Evolutionary conservation across 805 yeast genomes (phyloP), one percentile per base, ranked within the genome.

Genomic region (Candida easanensis): DNA sequence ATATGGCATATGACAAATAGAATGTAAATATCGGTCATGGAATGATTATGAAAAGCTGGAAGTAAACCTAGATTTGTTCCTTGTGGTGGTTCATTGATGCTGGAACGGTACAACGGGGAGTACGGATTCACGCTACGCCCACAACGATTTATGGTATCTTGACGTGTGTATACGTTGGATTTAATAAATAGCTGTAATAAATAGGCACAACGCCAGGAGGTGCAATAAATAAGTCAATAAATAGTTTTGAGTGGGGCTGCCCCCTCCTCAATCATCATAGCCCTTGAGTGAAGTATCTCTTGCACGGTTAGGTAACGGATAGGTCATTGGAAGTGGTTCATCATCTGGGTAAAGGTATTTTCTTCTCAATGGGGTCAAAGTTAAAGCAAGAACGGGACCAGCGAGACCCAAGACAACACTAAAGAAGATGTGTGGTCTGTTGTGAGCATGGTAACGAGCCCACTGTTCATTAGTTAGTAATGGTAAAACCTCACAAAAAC

Each of bases 401-500:
- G 82, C 61, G 33, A 78, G 59, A 7, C 89, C 95, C 56, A 85
- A 70, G 28, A 71, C 70, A 17, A 79, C 74, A 22, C 88, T 71
- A 58, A 73, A 80, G 61, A 84, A 81, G 50, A 84, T 69, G 65
- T 84, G 88, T 33, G 95, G 95, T 60, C 80, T 79, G 52, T 77
- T 77, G 66, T 84, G 84, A 19, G 90, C 85, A 54, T 80, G 82
- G 66, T 79, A 84, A 62, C 90, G 82, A 52, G 74, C 63, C 86
- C 86, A 81, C 84, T 79, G 50, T 25, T 7, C 21, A 15, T 13
- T 21, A 18, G 37, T 45, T 40, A 40, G 42, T 31, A 17, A 39
- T 20, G n/a, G 20, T 15, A 42, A 15, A 20, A 35, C 22, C 15
- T 21, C n/a, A 8, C 25, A n/a, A 9, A 9, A 27, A 6, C 31